Conservation (phyloP, 371 early-diverging fungal species). For the Mucor piriformis region DNA sequence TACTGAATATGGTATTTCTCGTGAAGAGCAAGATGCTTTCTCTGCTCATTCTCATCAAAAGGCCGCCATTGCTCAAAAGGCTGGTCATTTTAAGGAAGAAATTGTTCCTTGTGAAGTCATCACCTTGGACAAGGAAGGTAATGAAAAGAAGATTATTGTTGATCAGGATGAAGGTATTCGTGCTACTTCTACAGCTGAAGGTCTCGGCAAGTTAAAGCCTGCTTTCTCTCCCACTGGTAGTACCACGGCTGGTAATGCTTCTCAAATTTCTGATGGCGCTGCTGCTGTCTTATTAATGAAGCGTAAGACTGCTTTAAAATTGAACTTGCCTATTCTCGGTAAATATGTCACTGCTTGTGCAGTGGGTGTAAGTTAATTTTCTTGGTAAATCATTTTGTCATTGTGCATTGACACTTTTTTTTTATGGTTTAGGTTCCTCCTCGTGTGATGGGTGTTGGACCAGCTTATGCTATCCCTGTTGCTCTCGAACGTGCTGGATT, state of each 20-base stretch:
- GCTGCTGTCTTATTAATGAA: conserved; percentile 96
- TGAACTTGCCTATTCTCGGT: conserved; percentile 86
- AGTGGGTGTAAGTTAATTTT: conserved; percentile 62
- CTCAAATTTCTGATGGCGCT: conserved; percentile 99
- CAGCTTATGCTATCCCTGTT: conserved; percentile 94
- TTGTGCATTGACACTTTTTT: neutral
- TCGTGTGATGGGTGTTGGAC: conserved; percentile 94
- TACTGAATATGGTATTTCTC: conserved; percentile 76
- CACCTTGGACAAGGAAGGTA: conserved; percentile 72
- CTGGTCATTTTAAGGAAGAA: conserved; percentile 91
- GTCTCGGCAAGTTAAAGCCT: conserved; percentile 86
- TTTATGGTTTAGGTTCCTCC: conserved; percentile 65
- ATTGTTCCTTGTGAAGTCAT: conserved; percentile 88
- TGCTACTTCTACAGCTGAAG: conserved; percentile 73
- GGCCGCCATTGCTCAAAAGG: conserved; percentile 89
- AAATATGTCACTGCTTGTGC: conserved; percentile 89
- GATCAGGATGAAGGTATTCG: conserved; percentile 95
- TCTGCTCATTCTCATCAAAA: conserved; percentile 80
- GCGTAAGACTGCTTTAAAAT: conserved; percentile 87
- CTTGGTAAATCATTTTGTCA: no score
- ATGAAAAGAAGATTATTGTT: conserved; percentile 11
- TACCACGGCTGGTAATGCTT: conserved; percentile 97
- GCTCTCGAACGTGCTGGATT: conserved; percentile 87
- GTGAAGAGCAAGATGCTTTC: conserved; percentile 89
- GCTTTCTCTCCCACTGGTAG: conserved; percentile 82